Conservation (phyloP, 805 yeast species). For the Candida sakaeoensis region DNA sequence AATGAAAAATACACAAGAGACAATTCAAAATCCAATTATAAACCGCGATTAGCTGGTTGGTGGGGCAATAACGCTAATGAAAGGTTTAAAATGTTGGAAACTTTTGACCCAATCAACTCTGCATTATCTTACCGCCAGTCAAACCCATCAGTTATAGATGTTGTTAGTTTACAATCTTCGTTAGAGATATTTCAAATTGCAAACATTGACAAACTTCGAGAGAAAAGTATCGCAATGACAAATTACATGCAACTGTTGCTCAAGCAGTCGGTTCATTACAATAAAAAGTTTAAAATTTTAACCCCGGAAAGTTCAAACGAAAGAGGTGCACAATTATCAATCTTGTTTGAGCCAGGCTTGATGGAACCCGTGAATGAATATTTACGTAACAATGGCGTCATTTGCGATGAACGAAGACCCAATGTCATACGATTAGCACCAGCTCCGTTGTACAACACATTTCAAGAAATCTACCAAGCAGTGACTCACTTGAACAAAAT, state of each 20-base stretch:
- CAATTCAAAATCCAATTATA: slow-evolving; percentile 26
- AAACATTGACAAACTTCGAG: slow-evolving; percentile 56
- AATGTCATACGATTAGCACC: slow-evolving; percentile 91
- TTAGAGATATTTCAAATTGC: slow-evolving; percentile 53
- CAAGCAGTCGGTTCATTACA: slow-evolving; percentile 43
- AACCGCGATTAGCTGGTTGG: slow-evolving; percentile 91
- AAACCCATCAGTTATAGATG: slow-evolving; percentile 85
- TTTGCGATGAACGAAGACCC: slow-evolving; percentile 88
- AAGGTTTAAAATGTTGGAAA: slow-evolving; percentile 76
- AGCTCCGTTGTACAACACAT: slow-evolving; percentile 75
- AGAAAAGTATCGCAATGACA: slow-evolving; percentile 58
- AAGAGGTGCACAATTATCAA: slow-evolving; percentile 80
- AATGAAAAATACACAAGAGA: slow-evolving; percentile 48
- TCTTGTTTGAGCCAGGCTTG: slow-evolving; percentile 55
- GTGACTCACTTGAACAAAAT: slow-evolving; percentile 43
- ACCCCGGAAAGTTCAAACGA: slow-evolving; percentile 58
- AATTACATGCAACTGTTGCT: slow-evolving; percentile 50
- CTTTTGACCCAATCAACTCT: slow-evolving; percentile 75
- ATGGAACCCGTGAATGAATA: slow-evolving; percentile 60
- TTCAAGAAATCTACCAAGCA: slow-evolving; percentile 54
- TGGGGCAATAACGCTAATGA: slow-evolving; percentile 81
- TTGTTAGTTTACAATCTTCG: slow-evolving; percentile 67
- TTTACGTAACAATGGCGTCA: slow-evolving; percentile 57
- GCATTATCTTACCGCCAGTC: slow-evolving; percentile 89
- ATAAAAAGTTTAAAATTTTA: slow-evolving; percentile 54